Base-by-base conservation (phyloP, 495 filamentous ascomycete species). In the Penicillium canariense region DNA sequence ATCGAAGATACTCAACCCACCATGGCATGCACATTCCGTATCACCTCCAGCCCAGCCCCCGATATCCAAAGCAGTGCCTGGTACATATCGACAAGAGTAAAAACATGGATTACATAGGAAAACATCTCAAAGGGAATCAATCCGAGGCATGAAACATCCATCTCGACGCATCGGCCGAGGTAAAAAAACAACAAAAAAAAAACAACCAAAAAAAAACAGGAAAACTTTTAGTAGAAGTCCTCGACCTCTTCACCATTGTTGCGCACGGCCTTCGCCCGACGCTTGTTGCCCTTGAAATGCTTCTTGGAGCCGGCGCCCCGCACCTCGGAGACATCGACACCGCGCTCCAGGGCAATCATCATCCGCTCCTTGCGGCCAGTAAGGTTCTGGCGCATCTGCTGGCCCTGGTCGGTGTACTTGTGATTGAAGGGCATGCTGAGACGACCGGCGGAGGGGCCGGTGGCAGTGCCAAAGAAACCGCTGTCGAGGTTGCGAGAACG, bases 221-320 rank as follows among this genome's bases (percentile, higher is more conserved):
- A 57, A 35, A 61, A 63, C 55, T 52, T 60, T 63, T 69, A 72
- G 39, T 70, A 74, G 42, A 74, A 67, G 50, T 77, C 46, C 31
- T 48, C 70, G 15, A 75, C 75, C 59, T 74, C 67, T 11, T 55
- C 63, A n/a, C 56, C 58, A 34, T 66, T 65, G 59, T 68, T 67
- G 45, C 67, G 73, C 62, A 81, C 81, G 55, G 70, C 77, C 76
- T 85, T 85, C 10, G 75, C 72, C 67, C 82, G 81, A 22, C 80
- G 84, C 77, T 96, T 84, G 50, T 87, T 84, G 7, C 80, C 86
- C 77, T 97, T 97, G 72, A 90, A 96, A 70, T 97, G 95, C 75
- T 97, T 97, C 83, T 99, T 99, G 23, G 87, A 67, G 51, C 63
- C 84, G 6, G 77, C 79, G 62, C 80, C 50, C 65, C 79, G 82